Base-by-base conservation (phyloP, 2,329 filamentous ascomycete genomes). In the Colletotrichum sp. region DNA sequence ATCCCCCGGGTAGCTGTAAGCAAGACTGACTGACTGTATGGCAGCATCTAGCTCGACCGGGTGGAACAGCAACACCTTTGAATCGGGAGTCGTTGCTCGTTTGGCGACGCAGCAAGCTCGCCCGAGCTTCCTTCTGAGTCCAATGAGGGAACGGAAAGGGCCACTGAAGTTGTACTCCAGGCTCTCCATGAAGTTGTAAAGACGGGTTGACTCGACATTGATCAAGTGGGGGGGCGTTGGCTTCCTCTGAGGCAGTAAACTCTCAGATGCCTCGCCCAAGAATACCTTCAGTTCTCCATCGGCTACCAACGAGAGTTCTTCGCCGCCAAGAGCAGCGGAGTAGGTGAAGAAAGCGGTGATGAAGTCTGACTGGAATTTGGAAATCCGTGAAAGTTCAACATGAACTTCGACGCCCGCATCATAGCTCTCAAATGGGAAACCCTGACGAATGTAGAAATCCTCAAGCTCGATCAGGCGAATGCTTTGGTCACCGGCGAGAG, bases 21-120 rank as follows among this genome's bases (percentile, higher is more conserved):
- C 83, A 4, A 81, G 73, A 6, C 85, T 78, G 28, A 81, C 71
- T 3, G 81, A 72, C 67, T 87, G 85, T 67, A 87, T 81, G 1
- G 82, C 81, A 0, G 79, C 78, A 63, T 86, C 85, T 0, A 87
- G 76, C 3, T 79, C 73, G 0, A 77, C 81, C 0, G 85, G 84
- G 55, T 86, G 84, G 10, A 71, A 14, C 4, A 52, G 32, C 18
- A 71, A 39, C 21, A 6, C 39, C 10, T 71, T 28, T 1, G 1
- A 85, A 73, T 8, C 82, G 68, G 48, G 77, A 71, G 36, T 72
- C 21, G 43, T n/a, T 5, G 61, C 14, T 26, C 48, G 18, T 43
- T 60, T 18, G 32, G 60, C 60, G 9, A 71, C 3, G 1, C 69
- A 39, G 24, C 39, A 71, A 6, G 69, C 60, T 18, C 36, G 64